phyloP scores from a whole-genome alignment of 176 grass and related monocot species.

The Panicum miliaceum region DNA sequence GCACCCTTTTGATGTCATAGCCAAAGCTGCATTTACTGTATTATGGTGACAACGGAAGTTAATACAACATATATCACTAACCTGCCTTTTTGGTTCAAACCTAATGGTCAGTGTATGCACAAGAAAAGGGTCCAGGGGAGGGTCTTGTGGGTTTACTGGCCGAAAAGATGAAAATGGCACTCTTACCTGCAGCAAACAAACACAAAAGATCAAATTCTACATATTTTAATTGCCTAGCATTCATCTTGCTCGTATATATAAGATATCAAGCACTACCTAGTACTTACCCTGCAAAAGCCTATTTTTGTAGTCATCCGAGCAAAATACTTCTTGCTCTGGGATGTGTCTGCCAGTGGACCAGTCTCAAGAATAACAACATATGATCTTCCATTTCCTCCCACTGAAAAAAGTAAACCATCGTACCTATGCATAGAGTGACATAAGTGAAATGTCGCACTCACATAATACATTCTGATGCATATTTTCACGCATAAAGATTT shows the following conservation, averaged over 20 bases:
- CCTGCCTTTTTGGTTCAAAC: slow-evolving; percentile 97
- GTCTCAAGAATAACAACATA: slow-evolving; percentile 96
- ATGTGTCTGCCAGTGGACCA: slow-evolving; percentile 90
- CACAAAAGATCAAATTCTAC: slow-evolving; percentile 1
- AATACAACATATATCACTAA: slow-evolving; percentile 42
- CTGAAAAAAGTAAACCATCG: slow-evolving; percentile 88
- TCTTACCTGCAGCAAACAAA: slow-evolving; percentile 74
- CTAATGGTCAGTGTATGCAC: slow-evolving; percentile 98
- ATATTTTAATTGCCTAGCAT: slow-evolving; percentile 16
- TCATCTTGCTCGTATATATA: slow-evolving; percentile 20
- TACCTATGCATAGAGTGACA: slow-evolving; percentile 59
- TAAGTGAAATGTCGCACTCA: slow-evolving; percentile 17
- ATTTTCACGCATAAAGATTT: not conserved
- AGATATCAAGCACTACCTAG: slow-evolving; percentile 31
- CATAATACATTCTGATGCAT: slow-evolving; percentile 19
- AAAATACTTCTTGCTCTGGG: slow-evolving; percentile 94
- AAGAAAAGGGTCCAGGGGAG: slow-evolving; percentile 96
- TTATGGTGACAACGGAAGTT: not conserved
- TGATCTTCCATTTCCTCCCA: slow-evolving; percentile 95
- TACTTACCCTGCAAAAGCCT: slow-evolving; percentile 97
- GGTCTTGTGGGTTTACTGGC: slow-evolving; percentile 92
- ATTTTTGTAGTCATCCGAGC: slow-evolving; percentile 90
- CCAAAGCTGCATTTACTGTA: not conserved
- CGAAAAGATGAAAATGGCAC: slow-evolving; percentile 98
- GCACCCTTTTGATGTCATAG: slow-evolving; percentile 23